Evolutionary conservation across 495 filamentous ascomycete genomes (phyloP).

Genomic region (Xylaria flabelliformis): DNA sequence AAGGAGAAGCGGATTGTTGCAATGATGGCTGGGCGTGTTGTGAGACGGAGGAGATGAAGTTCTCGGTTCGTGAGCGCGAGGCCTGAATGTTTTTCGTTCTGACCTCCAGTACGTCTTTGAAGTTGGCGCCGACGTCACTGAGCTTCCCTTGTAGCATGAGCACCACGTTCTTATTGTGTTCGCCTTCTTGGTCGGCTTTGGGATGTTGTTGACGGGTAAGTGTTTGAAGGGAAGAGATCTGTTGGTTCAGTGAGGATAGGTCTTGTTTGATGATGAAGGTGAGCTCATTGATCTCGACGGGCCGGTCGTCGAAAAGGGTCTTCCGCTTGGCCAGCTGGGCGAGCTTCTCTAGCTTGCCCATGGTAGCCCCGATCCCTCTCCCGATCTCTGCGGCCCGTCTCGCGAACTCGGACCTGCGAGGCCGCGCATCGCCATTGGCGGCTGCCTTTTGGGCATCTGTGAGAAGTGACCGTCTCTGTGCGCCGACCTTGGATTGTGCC

Average conservation of each 20-base stretch:
- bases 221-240: slow-evolving; percentile 80
- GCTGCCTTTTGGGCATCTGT: slow-evolving; percentile 72
- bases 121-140: slow-evolving; percentile 90
- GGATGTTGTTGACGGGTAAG: slow-evolving; percentile 73
- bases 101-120: slow-evolving; percentile 96
- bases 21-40: slow-evolving; percentile 64
- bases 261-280: slow-evolving; percentile 94
- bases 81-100: slow-evolving; percentile 99
- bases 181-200: slow-evolving; percentile 84
- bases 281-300: slow-evolving; percentile 95
- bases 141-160: slow-evolving; percentile 92
- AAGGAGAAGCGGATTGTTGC: slow-evolving; percentile 75
- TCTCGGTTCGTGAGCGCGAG: slow-evolving; percentile 87
- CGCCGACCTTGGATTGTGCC: slow-evolving; percentile 69
- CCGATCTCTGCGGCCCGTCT: slow-evolving; percentile 88
- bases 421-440: slow-evolving; percentile 67
- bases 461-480: slow-evolving; percentile 82
- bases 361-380: slow-evolving; percentile 86
- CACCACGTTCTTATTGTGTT: slow-evolving; percentile 98
- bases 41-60: slow-evolving; percentile 90
- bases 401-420: slow-evolving; percentile 77
- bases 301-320: slow-evolving; percentile 95
- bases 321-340: slow-evolving; percentile 94
- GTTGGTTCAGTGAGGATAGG: slow-evolving; percentile 82
- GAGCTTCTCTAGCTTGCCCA: slow-evolving; percentile 90